A percentile compares a stretch with the other conserved stretches of the same genome.
These are phyloP conservation scores for Cardiospermum halicacabum DNA, from an alignment of 345 rosid genomes.

Conservation along the genomic window DNA sequence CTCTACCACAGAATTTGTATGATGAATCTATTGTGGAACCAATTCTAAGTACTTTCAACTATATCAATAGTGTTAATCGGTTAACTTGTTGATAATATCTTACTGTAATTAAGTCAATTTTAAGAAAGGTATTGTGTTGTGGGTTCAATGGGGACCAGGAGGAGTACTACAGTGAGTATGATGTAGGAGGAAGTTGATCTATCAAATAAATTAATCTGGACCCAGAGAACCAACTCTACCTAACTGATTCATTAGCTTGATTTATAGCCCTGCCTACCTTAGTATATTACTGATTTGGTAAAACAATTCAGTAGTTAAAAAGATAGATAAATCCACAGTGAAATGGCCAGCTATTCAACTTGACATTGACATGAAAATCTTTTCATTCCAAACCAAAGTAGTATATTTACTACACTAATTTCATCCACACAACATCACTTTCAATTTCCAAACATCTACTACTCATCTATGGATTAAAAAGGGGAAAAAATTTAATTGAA, in stretches of 20 bases:
- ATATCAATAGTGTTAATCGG: not conserved
- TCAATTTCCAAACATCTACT: not conserved
- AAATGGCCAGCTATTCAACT: not conserved
- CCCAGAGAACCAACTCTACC: constrained; percentile 16
- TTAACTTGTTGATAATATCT: not conserved
- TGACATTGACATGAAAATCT: not conserved
- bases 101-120: constrained; percentile 9
- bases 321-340: not conserved
- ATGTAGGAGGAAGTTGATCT: not conserved
- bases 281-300: not conserved
- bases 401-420: not conserved
- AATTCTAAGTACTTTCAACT: not conserved
- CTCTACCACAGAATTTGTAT: not conserved
- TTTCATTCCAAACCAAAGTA: not conserved
- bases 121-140: not conserved
- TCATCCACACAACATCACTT: not conserved
- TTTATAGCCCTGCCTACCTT: not conserved
- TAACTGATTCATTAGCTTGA: not conserved
- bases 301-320: no score
- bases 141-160: not conserved
- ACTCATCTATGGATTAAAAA: not conserved
- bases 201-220: constrained; percentile 18
- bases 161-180: not conserved
- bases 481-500: no score
- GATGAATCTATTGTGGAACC: not conserved